Conservation (phyloP, 1,284 basidiomycete genomes). For the Rhodotorula mucilaginosa region DNA sequence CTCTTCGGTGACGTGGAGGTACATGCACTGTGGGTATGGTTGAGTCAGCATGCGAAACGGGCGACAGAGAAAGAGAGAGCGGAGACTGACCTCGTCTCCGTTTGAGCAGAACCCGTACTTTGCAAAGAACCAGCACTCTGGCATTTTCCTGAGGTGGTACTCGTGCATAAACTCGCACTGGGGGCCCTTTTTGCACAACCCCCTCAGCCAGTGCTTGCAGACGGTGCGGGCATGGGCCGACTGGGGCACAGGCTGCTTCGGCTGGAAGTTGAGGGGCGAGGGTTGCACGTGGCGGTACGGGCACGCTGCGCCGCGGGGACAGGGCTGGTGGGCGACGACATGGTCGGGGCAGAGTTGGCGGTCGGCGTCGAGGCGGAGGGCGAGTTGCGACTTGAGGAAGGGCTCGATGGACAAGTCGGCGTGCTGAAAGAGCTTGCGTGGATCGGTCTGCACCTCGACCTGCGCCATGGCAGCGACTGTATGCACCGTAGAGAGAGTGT, state of each 20-base stretch:
- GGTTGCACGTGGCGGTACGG: slow-evolving; percentile 82
- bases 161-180: slow-evolving; percentile 99
- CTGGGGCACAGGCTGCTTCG: slow-evolving; percentile 71
- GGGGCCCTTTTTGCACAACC: slow-evolving; percentile 97
- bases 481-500: neutral
- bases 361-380: slow-evolving; percentile 89
- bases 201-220: slow-evolving; percentile 99
- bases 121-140: slow-evolving; percentile 98
- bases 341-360: slow-evolving; percentile 85
- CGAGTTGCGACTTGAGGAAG: slow-evolving; percentile 78
- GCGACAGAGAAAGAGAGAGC: neutral
- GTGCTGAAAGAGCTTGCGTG: slow-evolving; percentile 80
- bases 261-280: slow-evolving; percentile 80
- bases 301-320: slow-evolving; percentile 82
- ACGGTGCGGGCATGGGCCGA: slow-evolving; percentile 71
- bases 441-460: slow-evolving; percentile 11
- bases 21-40: slow-evolving; percentile 63
- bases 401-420: slow-evolving; percentile 81
- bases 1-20: slow-evolving; percentile 93
- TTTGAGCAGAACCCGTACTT: slow-evolving; percentile 98
- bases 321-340: slow-evolving; percentile 68
- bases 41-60: neutral
- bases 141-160: slow-evolving; percentile 96
- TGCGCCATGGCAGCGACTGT: slow-evolving; percentile 1
- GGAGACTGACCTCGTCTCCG: slow-evolving; percentile 67